phyloP scores from a whole-genome alignment of 2,329 filamentous ascomycete species.

The Ilyonectria mors-panacis region DNA sequence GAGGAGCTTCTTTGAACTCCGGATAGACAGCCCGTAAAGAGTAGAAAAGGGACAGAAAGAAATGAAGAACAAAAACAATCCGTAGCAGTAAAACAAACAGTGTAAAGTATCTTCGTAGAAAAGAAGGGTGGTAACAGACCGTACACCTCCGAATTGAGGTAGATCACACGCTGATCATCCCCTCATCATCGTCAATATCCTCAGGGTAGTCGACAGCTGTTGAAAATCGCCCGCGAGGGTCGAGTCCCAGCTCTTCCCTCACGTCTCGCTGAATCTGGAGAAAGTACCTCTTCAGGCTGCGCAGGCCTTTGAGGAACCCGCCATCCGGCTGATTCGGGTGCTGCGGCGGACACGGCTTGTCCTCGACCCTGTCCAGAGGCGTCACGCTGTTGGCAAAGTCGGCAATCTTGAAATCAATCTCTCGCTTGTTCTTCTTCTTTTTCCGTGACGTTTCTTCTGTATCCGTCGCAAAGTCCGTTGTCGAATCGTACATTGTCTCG shows the following conservation, averaged over 20 bases:
- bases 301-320: slow-evolving; percentile 89
- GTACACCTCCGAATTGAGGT: slow-evolving; percentile 5
- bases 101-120: slow-evolving; percentile 25
- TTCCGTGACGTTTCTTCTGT: slow-evolving; percentile 67
- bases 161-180: slow-evolving; percentile 52
- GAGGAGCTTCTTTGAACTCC: slow-evolving; percentile 39
- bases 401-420: slow-evolving; percentile 95
- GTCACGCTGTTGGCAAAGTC: slow-evolving; percentile 99
- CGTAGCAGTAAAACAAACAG: slow-evolving; percentile 29
- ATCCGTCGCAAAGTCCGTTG: slow-evolving; percentile 72
- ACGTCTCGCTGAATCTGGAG: slow-evolving; percentile 88
- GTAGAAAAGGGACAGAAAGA: slow-evolving; percentile 31
- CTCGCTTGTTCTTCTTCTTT: slow-evolving; percentile 65
- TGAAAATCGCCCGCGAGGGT: slow-evolving; percentile 49
- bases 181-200: slow-evolving; percentile 51
- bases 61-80: slow-evolving; percentile 27
- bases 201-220: slow-evolving; percentile 38
- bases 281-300: slow-evolving; percentile 86
- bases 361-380: slow-evolving; percentile 78
- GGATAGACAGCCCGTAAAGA: slow-evolving; percentile 26
- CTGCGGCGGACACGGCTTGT: slow-evolving; percentile 82
- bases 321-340: slow-evolving; percentile 86
- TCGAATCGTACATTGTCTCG: slow-evolving; percentile 69
- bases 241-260: slow-evolving; percentile 65
- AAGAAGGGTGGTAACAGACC: slow-evolving; percentile 40